Percentiles rank a stretch among this genome's conserved stretches.
These are phyloP conservation scores for Lentinula lateritia DNA, from an alignment of 768 basidiomycete genomes.

Conservation along the genomic window DNA sequence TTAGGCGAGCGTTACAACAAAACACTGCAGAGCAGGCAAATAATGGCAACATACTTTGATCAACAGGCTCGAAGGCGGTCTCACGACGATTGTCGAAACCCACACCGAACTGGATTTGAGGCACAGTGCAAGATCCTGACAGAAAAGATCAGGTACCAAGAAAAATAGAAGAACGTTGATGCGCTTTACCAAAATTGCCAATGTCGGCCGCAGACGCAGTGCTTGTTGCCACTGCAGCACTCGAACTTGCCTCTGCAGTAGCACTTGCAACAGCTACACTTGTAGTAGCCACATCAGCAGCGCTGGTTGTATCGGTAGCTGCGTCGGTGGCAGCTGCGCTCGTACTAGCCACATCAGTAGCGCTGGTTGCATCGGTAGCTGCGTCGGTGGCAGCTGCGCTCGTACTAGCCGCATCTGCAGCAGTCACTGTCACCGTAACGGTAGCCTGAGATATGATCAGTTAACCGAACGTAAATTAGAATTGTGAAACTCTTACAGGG, in stretches of 20 bases:
- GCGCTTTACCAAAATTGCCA: conserved; percentile 16
- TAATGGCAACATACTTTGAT: conserved; percentile 28
- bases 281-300: background rate
- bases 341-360: conserved; percentile 19
- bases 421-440: conserved; percentile 11
- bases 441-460: background rate
- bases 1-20: background rate
- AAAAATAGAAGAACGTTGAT: conserved; percentile 20
- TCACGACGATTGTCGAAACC: conserved; percentile 56
- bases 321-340: conserved; percentile 19
- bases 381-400: conserved; percentile 19
- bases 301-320: conserved; percentile 18
- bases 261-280: conserved; percentile 13
- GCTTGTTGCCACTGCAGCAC: conserved; percentile 21
- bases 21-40: background rate
- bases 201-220: conserved; percentile 7
- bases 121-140: conserved; percentile 45
- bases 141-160: background rate
- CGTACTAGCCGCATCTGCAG: conserved; percentile 20
- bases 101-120: conserved; percentile 51
- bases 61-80: conserved; percentile 52
- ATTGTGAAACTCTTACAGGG: background rate
- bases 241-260: conserved; percentile 16
- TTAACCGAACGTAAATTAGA: background rate
- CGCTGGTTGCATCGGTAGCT: conserved; percentile 18